phyloP scores from a whole-genome alignment of 345 rosid species.

The Nephelium lappaceum region DNA sequence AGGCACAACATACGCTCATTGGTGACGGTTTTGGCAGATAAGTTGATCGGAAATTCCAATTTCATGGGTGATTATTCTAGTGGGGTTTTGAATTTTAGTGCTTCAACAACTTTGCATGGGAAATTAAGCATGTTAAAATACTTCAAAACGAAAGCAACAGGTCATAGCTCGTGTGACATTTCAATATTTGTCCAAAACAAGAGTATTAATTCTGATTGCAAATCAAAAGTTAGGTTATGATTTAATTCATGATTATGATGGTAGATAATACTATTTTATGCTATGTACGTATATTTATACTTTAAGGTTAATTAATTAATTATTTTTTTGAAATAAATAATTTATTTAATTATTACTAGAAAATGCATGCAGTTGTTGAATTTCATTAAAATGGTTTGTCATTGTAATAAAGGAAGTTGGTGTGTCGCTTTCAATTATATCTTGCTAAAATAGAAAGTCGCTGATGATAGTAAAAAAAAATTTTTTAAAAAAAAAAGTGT shows the following conservation, averaged over 20 bases:
- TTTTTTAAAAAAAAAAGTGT: no score
- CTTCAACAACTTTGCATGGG: constrained; percentile 37
- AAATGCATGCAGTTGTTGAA: background rate
- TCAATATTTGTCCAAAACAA: background rate
- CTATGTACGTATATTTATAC: no score
- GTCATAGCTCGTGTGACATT: constrained; percentile 22
- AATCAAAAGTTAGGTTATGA: constrained; percentile 19
- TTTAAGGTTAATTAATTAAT: no score
- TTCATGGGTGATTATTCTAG: constrained; percentile 3
- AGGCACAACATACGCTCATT: constrained; percentile 29
- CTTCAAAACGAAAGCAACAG: constrained; percentile 40
- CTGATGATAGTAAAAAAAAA: background rate
- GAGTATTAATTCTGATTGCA: constrained; percentile 24
- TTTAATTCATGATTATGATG: no score
- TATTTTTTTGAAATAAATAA: no score
- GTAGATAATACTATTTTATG: no score
- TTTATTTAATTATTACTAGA: background rate
- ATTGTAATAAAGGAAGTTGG: constrained; percentile 20
- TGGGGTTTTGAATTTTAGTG: constrained; percentile 35
- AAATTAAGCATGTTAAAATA: constrained; percentile 27
- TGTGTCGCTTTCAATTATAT: constrained; percentile 18
- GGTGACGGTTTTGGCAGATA: constrained; percentile 26
- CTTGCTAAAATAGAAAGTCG: background rate
- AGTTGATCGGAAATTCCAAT: constrained; percentile 15
- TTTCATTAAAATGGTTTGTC: constrained; percentile 13